phyloP scores from a whole-genome alignment of 83 land plant genomes.

The Diphasiastrum complanatum region DNA sequence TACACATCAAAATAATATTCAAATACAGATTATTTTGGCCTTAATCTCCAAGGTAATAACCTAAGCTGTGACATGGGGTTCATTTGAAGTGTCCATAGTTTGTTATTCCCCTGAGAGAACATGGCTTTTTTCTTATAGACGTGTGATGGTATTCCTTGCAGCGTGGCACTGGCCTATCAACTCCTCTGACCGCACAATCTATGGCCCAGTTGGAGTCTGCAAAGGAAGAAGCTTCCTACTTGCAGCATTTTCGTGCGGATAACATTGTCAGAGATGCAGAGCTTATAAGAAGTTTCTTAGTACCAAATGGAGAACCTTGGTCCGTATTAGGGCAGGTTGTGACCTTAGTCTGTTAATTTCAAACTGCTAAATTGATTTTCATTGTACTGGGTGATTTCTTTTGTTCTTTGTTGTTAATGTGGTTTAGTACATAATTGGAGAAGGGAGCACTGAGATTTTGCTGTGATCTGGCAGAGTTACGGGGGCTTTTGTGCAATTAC shows the following conservation, averaged over 20 bases:
- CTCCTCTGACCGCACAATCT: conserved; percentile 73
- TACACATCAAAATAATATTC: too few relatives aligned
- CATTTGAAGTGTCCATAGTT: background rate
- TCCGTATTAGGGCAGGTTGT: conserved; percentile 95
- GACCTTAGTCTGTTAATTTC: background rate
- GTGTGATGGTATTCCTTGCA: conserved; percentile 26
- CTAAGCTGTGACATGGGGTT: too few relatives aligned
- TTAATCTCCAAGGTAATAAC: too few relatives aligned
- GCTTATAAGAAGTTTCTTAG: conserved; percentile 54
- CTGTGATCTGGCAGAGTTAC: conserved; percentile 55
- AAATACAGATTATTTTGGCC: too few relatives aligned
- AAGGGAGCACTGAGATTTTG: background rate
- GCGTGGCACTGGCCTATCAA: conserved; percentile 96
- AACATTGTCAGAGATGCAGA: conserved; percentile 91
- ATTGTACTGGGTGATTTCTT: background rate
- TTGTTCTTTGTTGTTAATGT: background rate
- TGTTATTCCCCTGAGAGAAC: background rate
- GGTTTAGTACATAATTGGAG: background rate
- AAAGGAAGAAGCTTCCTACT: conserved; percentile 49
- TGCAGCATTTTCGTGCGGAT: conserved; percentile 90
- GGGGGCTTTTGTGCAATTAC: conserved; percentile 98
- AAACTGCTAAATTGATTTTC: background rate
- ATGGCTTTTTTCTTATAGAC: background rate
- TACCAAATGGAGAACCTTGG: conserved; percentile 76
- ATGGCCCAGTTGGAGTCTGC: conserved; percentile 60